These are phyloP conservation scores for Wickerhamiella pararugosa DNA, from an alignment of 1,139 yeast species.

Conservation along the genomic window DNA sequence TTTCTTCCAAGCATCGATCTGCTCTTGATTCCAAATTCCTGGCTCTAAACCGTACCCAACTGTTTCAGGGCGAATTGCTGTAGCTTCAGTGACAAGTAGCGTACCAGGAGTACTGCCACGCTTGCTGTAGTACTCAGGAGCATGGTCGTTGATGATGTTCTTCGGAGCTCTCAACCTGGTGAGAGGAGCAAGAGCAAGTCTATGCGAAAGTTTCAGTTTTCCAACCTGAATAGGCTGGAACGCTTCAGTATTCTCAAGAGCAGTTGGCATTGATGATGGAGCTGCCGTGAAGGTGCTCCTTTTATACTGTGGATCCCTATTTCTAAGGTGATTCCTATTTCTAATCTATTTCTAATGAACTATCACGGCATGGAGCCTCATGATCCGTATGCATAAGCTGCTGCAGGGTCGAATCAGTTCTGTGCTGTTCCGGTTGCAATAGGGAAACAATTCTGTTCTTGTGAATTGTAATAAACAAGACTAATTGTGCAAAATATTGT, in stretches of 20 bases:
- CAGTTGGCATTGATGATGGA: too few relatives aligned
- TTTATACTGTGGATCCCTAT: too few relatives aligned
- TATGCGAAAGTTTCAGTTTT: constrained; percentile 21
- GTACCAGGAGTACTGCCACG: constrained; percentile 28
- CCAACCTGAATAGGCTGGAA: constrained; percentile 16
- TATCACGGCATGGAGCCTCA: too few relatives aligned
- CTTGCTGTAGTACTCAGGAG: constrained; percentile 36
- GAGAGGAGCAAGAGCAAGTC: constrained; percentile 39
- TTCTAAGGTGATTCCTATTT: too few relatives aligned
- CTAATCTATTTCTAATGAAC: too few relatives aligned
- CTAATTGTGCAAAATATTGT: too few relatives aligned
- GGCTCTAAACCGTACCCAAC: constrained; percentile 18
- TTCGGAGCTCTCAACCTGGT: constrained; percentile 33
- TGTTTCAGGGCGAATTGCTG: neutral
- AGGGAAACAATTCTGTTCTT: too few relatives aligned
- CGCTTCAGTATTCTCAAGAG: neutral
- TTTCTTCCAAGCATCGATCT: constrained; percentile 27
- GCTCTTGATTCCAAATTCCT: constrained; percentile 33
- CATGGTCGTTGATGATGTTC: constrained; percentile 32
- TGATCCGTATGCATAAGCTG: too few relatives aligned
- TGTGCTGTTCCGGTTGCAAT: too few relatives aligned
- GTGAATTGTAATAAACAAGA: too few relatives aligned
- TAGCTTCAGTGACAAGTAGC: neutral
- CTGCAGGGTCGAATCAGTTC: too few relatives aligned
- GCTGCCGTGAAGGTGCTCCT: too few relatives aligned